Percentiles rank a stretch among this genome's conserved stretches.
Conservation (phyloP, 257 asterid genomes). For the Forsythia suspensa region DNA sequence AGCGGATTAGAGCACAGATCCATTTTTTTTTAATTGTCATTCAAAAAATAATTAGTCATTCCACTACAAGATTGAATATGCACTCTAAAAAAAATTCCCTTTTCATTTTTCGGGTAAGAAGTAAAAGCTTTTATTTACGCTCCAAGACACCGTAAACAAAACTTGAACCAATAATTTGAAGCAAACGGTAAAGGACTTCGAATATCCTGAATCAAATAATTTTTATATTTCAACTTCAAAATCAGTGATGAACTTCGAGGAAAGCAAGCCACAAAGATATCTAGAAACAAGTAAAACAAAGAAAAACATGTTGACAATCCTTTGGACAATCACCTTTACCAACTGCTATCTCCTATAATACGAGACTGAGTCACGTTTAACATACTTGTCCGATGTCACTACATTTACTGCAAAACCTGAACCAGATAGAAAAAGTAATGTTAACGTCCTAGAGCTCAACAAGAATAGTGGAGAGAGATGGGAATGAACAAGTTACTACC, state of each 20-base stretch:
- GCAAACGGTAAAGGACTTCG: background rate
- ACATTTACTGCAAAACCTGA: too few species aligned
- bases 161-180: background rate
- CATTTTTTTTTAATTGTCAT: too few species aligned
- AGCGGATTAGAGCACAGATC: too few species aligned
- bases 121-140: too few species aligned
- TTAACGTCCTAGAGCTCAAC: background rate
- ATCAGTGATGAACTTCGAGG: background rate
- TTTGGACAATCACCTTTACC: constrained; percentile 90
- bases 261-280: constrained; percentile 15
- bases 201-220: background rate
- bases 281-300: constrained; percentile 30
- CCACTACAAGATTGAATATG: background rate
- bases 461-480: background rate
- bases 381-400: too few species aligned
- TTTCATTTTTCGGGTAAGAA: background rate
- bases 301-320: constrained; percentile 92
- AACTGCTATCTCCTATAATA: too few species aligned
- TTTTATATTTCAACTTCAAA: background rate
- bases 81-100: background rate
- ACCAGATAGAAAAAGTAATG: constrained; percentile 4
- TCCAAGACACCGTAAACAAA: background rate
- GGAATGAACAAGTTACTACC: too few species aligned
- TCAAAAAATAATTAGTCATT: background rate
- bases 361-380: too few species aligned